A percentile compares a stretch with the other conserved stretches of the same genome.
Evolutionary conservation across 345 rosid species (phyloP).

Genomic region (Sonneratia alba): DNA sequence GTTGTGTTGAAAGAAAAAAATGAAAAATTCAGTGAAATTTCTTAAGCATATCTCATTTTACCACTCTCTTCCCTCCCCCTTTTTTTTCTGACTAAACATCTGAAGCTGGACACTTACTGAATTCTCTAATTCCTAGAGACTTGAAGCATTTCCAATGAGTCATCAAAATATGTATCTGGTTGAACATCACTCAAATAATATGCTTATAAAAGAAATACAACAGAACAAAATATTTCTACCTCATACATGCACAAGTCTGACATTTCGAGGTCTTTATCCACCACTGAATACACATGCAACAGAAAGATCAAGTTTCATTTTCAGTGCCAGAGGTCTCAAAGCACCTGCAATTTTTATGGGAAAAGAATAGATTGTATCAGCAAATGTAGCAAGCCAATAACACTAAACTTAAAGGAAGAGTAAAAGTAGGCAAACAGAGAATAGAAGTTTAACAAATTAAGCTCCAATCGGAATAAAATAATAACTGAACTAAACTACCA

Average conservation of each 20-base stretch:
- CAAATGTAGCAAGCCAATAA: neutral
- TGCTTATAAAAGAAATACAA: neutral
- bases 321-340: slow-evolving; percentile 14
- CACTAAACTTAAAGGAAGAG: neutral
- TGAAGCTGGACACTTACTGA: neutral
- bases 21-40: neutral
- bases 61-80: neutral
- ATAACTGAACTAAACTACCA: neutral
- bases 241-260: slow-evolving; percentile 56
- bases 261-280: slow-evolving; percentile 60
- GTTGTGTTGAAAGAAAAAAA: too few species aligned
- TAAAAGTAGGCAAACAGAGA: neutral
- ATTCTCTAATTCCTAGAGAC: neutral
- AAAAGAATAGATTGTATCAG: neutral
- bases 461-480: neutral
- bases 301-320: slow-evolving; percentile 31
- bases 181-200: neutral
- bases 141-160: neutral
- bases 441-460: neutral
- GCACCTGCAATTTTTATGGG: slow-evolving; percentile 4
- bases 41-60: neutral
- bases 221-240: slow-evolving; percentile 25
- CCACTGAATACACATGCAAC: slow-evolving; percentile 36
- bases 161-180: neutral
- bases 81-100: neutral